Evolutionary conservation across 192 early-diverging fungal species (phyloP).

Genomic region (Thoreauomyces humboldtii): DNA sequence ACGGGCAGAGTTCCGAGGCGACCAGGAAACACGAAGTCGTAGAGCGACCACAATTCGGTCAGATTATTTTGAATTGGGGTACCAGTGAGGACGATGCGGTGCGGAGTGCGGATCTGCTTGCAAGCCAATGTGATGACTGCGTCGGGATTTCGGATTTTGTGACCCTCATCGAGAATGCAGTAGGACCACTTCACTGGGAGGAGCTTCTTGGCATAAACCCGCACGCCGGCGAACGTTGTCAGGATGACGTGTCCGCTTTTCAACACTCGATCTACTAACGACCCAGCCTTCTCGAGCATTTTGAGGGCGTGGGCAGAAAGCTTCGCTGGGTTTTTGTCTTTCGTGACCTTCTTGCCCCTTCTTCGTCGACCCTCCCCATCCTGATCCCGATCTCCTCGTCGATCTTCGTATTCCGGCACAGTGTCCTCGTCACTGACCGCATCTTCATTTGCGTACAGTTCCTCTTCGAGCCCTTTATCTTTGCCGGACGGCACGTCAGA

Average conservation of each 20-base stretch:
- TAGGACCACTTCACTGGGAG: conserved; percentile 81
- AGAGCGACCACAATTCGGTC: conserved; percentile 53
- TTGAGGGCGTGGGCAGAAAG: conserved; percentile 38
- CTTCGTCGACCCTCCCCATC: background rate
- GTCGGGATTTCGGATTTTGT: conserved; percentile 95
- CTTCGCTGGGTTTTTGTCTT: conserved; percentile 19
- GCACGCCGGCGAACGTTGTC: conserved; percentile 83
- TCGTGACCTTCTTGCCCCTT: conserved; percentile 10
- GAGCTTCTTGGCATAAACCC: conserved; percentile 66
- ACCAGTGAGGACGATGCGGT: conserved; percentile 58
- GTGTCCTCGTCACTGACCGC: conserved; percentile 30
- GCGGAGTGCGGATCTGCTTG: conserved; percentile 44
- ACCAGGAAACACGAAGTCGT: conserved; percentile 61
- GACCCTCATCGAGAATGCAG: conserved; percentile 90
- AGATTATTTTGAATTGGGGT: conserved; percentile 65
- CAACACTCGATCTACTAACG: conserved; percentile 43
- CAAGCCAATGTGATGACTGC: conserved; percentile 69
- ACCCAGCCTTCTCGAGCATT: conserved; percentile 39
- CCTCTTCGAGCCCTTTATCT: conserved; percentile 14
- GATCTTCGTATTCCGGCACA: conserved; percentile 27
- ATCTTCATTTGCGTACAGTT: conserved; percentile 19
- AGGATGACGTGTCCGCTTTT: conserved; percentile 75
- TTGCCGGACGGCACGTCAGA: background rate
- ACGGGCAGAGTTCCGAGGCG: conserved; percentile 73
- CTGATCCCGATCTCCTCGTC: conserved; percentile 7